These are phyloP conservation scores for Pyrenopolyporus hunteri DNA, from an alignment of 495 filamentous ascomycete genomes.

Conservation along the genomic window DNA sequence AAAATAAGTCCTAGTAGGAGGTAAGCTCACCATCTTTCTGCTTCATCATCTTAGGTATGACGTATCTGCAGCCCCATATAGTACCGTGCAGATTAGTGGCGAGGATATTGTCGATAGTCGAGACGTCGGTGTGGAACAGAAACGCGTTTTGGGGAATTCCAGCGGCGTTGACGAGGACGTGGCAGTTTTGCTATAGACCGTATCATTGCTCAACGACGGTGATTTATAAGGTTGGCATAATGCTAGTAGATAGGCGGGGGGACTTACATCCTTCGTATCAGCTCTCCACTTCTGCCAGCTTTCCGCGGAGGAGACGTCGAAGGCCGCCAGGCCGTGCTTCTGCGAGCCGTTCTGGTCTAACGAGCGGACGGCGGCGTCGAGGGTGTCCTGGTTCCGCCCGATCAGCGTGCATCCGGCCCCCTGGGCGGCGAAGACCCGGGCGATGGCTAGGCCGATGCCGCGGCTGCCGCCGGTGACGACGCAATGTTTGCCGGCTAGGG, in stretches of 20 bases:
- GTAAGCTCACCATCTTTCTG: slow-evolving; percentile 38
- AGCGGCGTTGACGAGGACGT: slow-evolving; percentile 79
- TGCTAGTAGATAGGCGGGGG: neutral
- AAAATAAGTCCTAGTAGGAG: neutral
- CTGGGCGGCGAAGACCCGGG: slow-evolving; percentile 66
- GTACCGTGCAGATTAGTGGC: slow-evolving; percentile 74
- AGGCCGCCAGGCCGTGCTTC: slow-evolving; percentile 26
- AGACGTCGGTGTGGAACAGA: slow-evolving; percentile 53
- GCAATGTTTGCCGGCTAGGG: slow-evolving; percentile 45
- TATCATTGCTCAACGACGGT: neutral
- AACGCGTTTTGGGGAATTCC: slow-evolving; percentile 68
- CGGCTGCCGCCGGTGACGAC: slow-evolving; percentile 49
- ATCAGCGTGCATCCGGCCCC: slow-evolving; percentile 65
- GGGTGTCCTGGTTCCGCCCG: slow-evolving; percentile 50
- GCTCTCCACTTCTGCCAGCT: slow-evolving; percentile 33
- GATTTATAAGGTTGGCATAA: neutral
- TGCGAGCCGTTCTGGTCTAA: slow-evolving; percentile 10
- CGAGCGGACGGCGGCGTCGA: slow-evolving; percentile 44
- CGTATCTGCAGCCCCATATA: slow-evolving; percentile 65
- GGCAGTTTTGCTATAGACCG: slow-evolving; percentile 27
- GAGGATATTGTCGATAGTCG: slow-evolving; percentile 57
- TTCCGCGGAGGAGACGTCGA: slow-evolving; percentile 23
- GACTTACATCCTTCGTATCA: slow-evolving; percentile 15
- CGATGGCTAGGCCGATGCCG: slow-evolving; percentile 62
- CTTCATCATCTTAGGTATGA: slow-evolving; percentile 60